Percentiles rank a stretch among this genome's conserved stretches.
Evolutionary conservation across 2,329 filamentous ascomycete species (phyloP).

Genomic region (Stenocarpella maydis): DNA sequence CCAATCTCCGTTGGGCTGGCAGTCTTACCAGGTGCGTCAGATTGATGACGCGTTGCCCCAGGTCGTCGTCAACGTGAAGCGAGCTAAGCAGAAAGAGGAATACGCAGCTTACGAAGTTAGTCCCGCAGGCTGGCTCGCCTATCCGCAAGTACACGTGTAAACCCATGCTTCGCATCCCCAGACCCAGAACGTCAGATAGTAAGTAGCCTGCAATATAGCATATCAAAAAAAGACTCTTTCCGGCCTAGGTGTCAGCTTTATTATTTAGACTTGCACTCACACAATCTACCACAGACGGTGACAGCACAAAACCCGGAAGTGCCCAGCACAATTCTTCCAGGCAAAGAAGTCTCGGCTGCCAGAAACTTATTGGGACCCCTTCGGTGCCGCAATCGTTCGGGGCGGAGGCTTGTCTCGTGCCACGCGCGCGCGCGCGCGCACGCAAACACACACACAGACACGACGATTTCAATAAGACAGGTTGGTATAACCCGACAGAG

Average conservation of each 20-base stretch:
- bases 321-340: not conserved
- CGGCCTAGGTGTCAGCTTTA: conserved; percentile 10
- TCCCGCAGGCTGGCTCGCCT: not conserved
- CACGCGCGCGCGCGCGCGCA: too few species aligned
- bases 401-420: not conserved
- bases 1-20: conserved; percentile 9
- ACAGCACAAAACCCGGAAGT: not conserved
- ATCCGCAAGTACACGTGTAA: too few species aligned
- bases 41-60: conserved; percentile 21
- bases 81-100: not conserved
- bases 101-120: too few species aligned
- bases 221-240: not conserved
- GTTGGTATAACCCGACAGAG: not conserved
- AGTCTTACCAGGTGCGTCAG: not conserved
- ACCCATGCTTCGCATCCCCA: not conserved
- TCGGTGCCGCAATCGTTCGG: not conserved
- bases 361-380: not conserved
- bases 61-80: conserved; percentile 14
- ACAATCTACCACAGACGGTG: not conserved
- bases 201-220: not conserved
- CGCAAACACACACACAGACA: too few species aligned
- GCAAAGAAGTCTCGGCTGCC: not conserved
- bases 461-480: conserved; percentile 10
- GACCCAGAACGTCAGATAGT: not conserved
- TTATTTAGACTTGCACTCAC: not conserved